A percentile compares a stretch with the other conserved stretches of the same genome.
phyloP scores from a whole-genome alignment of 225 moss, liverwort and hornwort species.

The Pleurozium schreberi region DNA sequence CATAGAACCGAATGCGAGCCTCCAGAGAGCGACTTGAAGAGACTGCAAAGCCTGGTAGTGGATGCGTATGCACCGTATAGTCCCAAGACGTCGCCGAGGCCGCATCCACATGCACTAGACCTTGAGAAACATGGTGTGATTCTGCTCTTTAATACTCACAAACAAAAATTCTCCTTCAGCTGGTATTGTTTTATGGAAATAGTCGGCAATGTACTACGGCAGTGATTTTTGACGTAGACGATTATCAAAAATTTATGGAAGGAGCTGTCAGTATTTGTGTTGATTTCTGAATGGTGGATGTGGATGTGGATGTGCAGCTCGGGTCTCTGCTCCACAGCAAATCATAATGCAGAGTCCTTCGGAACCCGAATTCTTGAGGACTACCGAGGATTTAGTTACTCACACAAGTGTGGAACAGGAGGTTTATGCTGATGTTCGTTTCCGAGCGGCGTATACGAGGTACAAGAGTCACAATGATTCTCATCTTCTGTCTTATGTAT shows the following conservation, averaged over 20 bases:
- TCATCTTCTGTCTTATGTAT: neutral
- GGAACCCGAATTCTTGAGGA: constrained; percentile 27
- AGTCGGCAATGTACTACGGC: neutral
- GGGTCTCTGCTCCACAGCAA: constrained; percentile 32
- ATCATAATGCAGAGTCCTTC: constrained; percentile 53
- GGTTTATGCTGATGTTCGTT: constrained; percentile 44
- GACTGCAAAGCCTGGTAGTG: constrained; percentile 43
- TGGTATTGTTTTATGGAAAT: neutral
- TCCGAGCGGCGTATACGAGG: constrained; percentile 40
- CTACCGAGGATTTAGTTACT: constrained; percentile 8
- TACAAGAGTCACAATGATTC: neutral
- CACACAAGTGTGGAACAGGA: constrained; percentile 13
- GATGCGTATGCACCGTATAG: constrained; percentile 43
- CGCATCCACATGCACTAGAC: constrained; percentile 12
- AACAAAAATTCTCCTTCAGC: neutral
- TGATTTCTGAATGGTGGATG: neutral
- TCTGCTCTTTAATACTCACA: neutral
- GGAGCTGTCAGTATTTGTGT: neutral
- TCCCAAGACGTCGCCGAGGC: constrained; percentile 3
- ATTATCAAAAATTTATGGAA: neutral
- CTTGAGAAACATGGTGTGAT: neutral
- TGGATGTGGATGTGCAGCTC: constrained; percentile 7
- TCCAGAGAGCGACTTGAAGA: constrained; percentile 15
- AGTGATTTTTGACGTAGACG: neutral
- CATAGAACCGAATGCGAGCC: constrained; percentile 17